Evolutionary conservation across 108 stramenopile species (phyloP).

Genomic region (Skeletonema potamos): DNA sequence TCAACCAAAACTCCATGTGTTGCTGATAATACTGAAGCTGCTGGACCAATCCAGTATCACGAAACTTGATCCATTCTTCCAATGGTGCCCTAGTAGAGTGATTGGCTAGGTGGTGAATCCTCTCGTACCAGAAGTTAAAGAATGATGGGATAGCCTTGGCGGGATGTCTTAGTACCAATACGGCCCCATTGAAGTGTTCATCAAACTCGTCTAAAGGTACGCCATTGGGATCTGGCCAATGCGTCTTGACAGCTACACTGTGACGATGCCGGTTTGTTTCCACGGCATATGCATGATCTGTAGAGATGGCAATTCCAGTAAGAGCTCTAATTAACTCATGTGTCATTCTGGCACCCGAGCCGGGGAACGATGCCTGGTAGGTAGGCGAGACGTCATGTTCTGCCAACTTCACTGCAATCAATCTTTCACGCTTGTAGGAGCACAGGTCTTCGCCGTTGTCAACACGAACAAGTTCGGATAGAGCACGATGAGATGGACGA

Average conservation of each 20-base stretch:
- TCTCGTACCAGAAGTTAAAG: constrained; percentile 27
- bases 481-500: not conserved
- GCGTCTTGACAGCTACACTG: constrained; percentile 33
- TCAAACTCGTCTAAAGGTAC: not conserved
- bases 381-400: constrained; percentile 2
- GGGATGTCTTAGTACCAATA: constrained; percentile 32
- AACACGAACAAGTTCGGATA: not conserved
- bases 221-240: constrained; percentile 10
- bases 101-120: not conserved
- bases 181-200: constrained; percentile 9
- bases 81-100: constrained; percentile 25
- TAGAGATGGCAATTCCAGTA: constrained; percentile 12
- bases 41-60: constrained; percentile 10
- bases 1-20: constrained; percentile 25
- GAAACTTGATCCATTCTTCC: constrained; percentile 28
- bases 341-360: constrained; percentile 31
- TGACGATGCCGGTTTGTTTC: not conserved
- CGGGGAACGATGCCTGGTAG: constrained; percentile 32
- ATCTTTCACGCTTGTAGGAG: not conserved
- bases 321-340: constrained; percentile 10
- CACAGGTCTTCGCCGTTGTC: not conserved
- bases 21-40: constrained; percentile 16
- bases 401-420: not conserved
- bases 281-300: constrained; percentile 12
- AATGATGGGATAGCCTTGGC: constrained; percentile 27